Conservation (phyloP, 2,329 filamentous ascomycete genomes). For the Colletotrichum theobromicola region DNA sequence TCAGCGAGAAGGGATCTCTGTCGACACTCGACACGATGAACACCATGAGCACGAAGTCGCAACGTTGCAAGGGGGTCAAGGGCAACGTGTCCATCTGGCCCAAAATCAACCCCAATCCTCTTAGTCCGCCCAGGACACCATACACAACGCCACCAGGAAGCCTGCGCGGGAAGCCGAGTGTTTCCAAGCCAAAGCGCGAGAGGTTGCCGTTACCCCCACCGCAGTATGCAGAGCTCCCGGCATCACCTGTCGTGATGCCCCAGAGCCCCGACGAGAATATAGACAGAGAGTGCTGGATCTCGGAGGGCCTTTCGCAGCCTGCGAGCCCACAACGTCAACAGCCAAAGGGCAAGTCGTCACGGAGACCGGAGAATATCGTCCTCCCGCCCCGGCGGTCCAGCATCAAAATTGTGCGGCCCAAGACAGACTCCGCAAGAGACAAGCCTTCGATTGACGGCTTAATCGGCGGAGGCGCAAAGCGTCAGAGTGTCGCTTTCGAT, state of each 20-base stretch:
- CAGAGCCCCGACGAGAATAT: conserved; percentile 1
- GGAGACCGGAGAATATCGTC: conserved; percentile 9
- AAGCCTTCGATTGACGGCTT: conserved; percentile 5
- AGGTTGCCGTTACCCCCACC: neutral
- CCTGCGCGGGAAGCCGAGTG: neutral
- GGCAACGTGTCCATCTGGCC: conserved; percentile 20
- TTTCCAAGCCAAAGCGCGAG: neutral
- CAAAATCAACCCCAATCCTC: conserved; percentile 7
- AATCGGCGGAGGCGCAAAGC: conserved; percentile 14
- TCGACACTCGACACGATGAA: conserved; percentile 18
- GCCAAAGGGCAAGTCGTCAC: neutral
- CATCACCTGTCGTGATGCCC: neutral
- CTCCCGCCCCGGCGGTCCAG: neutral
- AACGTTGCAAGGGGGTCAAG: neutral
- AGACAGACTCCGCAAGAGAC: neutral
- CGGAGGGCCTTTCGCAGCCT: neutral
- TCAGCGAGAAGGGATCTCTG: conserved; percentile 39
- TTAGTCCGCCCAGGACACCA: conserved; percentile 20
- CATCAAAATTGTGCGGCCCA: neutral
- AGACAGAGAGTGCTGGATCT: neutral
- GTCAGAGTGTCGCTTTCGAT: neutral
- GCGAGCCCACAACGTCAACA: neutral
- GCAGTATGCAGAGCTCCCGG: conserved; percentile 18
- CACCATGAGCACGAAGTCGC: conserved; percentile 1
- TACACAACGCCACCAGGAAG: conserved; percentile 17